Evolutionary conservation across 768 basidiomycete genomes (phyloP).

Genomic region (Tylopilus subfusipes): DNA sequence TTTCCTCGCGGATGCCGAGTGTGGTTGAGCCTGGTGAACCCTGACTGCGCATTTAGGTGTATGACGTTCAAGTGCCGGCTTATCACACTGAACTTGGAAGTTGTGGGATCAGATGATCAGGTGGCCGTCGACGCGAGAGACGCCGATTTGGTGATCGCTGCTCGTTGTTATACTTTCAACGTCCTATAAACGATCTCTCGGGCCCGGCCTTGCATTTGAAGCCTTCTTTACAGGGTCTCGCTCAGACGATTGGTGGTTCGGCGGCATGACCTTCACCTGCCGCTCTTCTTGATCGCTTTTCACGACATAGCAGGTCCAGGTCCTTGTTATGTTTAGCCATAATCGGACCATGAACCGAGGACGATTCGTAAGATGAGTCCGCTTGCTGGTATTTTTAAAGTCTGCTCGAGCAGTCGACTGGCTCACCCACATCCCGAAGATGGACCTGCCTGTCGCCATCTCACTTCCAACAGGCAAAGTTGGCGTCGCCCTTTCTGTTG

Average conservation of each 20-base stretch:
- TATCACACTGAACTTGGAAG: background rate
- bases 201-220: background rate
- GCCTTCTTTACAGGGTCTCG: background rate
- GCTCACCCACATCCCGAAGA: background rate
- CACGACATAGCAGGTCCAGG: background rate
- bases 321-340: background rate
- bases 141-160: background rate
- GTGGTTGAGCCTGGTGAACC: background rate
- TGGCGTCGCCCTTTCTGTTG: background rate
- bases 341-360: background rate
- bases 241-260: background rate
- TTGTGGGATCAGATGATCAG: background rate
- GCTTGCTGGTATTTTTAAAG: conserved; percentile 2
- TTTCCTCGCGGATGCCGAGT: background rate
- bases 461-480: background rate
- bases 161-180: background rate
- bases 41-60: background rate
- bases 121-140: background rate
- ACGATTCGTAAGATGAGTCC: background rate
- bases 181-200: background rate
- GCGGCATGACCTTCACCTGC: background rate
- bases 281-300: background rate
- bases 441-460: background rate
- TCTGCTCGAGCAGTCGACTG: background rate
- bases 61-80: background rate